Evolutionary conservation across 352 stramenopile genomes (phyloP).

Genomic region (Phytophthora citrophthora): DNA sequence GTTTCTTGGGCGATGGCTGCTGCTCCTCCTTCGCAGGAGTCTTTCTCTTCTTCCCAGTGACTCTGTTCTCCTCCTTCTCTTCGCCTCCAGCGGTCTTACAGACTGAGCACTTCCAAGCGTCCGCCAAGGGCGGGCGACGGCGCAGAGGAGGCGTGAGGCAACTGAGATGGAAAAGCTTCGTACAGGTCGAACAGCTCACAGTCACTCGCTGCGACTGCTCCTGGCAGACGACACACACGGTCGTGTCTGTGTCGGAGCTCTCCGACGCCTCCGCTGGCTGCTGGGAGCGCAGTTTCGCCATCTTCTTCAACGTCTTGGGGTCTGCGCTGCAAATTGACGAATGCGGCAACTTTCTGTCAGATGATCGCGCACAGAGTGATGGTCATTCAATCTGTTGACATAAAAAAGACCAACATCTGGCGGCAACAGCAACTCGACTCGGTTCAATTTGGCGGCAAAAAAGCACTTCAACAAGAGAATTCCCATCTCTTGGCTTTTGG

Average conservation of each 20-base stretch:
- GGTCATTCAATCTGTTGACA: not conserved
- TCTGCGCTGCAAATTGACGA: slow-evolving; percentile 34
- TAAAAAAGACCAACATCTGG: slow-evolving; percentile 16
- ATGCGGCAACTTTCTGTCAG: not conserved
- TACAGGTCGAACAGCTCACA: slow-evolving; percentile 51
- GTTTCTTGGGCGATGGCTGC: slow-evolving; percentile 21
- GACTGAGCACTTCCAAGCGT: slow-evolving; percentile 48
- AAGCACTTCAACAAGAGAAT: slow-evolving; percentile 2
- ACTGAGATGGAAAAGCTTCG: slow-evolving; percentile 53
- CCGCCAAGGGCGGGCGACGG: slow-evolving; percentile 43
- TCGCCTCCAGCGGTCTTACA: slow-evolving; percentile 22
- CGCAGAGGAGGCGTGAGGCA: slow-evolving; percentile 62
- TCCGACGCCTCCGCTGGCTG: not conserved
- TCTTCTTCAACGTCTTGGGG: slow-evolving; percentile 10
- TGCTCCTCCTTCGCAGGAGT: slow-evolving; percentile 8
- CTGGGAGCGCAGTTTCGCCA: slow-evolving; percentile 29
- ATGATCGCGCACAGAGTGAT: slow-evolving; percentile 7
- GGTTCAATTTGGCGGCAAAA: slow-evolving; percentile 13
- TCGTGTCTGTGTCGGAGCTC: slow-evolving; percentile 11
- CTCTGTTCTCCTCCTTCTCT: not conserved
- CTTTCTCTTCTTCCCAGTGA: slow-evolving; percentile 18
- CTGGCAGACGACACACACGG: slow-evolving; percentile 47
- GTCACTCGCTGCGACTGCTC: slow-evolving; percentile 48
- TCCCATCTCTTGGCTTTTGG: not conserved
- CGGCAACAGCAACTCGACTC: slow-evolving; percentile 9